A percentile compares a stretch with the other conserved stretches of the same genome.
These are phyloP conservation scores for Stramenopiles sp. DNA, from an alignment of 352 stramenopile genomes.

Conservation along the genomic window DNA sequence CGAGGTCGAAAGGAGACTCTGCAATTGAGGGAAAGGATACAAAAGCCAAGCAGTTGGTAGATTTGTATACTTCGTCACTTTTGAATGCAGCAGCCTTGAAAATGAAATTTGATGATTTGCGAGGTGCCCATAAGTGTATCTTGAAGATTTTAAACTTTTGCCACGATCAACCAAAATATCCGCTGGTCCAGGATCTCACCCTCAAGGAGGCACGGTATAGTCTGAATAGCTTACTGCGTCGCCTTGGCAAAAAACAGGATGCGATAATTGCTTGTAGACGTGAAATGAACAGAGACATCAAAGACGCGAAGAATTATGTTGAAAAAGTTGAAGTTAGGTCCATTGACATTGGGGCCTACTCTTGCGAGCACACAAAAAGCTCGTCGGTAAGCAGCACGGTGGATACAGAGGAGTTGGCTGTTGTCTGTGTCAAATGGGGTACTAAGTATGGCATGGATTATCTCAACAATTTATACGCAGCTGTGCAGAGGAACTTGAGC, in stretches of 20 bases:
- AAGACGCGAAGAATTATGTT: not conserved
- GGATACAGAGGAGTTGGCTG: conserved; percentile 18
- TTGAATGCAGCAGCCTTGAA: not conserved
- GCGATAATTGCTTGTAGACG: conserved; percentile 26
- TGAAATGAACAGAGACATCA: conserved; percentile 24
- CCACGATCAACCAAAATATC: too few species aligned
- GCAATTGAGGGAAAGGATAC: not conserved
- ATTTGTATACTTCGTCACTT: too few species aligned
- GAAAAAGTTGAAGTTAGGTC: not conserved
- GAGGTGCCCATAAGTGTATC: not conserved
- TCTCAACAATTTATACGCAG: conserved; percentile 43
- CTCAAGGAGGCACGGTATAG: conserved; percentile 14
- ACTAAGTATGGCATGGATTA: conserved; percentile 51
- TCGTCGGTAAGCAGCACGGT: not conserved
- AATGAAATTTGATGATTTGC: not conserved
- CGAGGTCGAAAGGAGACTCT: too few species aligned
- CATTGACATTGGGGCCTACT: not conserved
- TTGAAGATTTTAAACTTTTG: not conserved
- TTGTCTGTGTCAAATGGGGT: conserved; percentile 63
- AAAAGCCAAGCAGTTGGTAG: too few species aligned
- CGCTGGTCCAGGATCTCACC: too few species aligned
- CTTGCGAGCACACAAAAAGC: not conserved
- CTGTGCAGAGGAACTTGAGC: conserved; percentile 27
- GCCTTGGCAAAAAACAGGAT: conserved; percentile 31
- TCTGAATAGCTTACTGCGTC: conserved; percentile 38